phyloP scores from a whole-genome alignment of 2,329 filamentous ascomycete species.

The Colletotrichum trifolii region DNA sequence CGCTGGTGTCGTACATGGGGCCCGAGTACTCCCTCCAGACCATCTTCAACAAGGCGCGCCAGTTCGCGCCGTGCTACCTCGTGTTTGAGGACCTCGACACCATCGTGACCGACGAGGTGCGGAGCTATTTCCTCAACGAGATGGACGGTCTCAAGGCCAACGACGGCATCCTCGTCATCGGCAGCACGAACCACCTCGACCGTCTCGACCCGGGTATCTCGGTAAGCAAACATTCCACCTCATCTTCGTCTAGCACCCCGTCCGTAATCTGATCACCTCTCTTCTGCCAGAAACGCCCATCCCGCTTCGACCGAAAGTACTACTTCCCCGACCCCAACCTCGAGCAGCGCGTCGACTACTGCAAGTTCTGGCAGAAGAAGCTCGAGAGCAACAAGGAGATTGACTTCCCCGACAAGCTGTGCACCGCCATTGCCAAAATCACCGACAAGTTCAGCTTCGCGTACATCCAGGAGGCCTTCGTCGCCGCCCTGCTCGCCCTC shows the following conservation, averaged over 20 bases:
- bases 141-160: constrained; percentile 77
- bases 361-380: constrained; percentile 70
- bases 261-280: neutral
- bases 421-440: constrained; percentile 68
- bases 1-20: constrained; percentile 58
- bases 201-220: constrained; percentile 73
- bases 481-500: constrained; percentile 70
- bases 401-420: constrained; percentile 70
- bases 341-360: constrained; percentile 68
- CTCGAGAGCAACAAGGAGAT: constrained; percentile 67
- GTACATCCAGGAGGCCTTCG: constrained; percentile 77
- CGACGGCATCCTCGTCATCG: constrained; percentile 77
- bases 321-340: constrained; percentile 68
- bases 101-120: constrained; percentile 68
- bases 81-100: constrained; percentile 80
- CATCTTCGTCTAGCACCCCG: neutral
- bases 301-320: constrained; percentile 75
- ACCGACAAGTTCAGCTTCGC: constrained; percentile 76
- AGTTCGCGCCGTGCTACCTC: constrained; percentile 74
- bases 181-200: constrained; percentile 74
- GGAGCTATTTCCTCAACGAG: constrained; percentile 79
- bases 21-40: constrained; percentile 65
- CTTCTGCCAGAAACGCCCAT: constrained; percentile 65
- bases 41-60: constrained; percentile 70
- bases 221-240: constrained; percentile 43